These are phyloP conservation scores for Fusarium miscanthi DNA, from an alignment of 2,329 filamentous ascomycete genomes.

Conservation along the genomic window DNA sequence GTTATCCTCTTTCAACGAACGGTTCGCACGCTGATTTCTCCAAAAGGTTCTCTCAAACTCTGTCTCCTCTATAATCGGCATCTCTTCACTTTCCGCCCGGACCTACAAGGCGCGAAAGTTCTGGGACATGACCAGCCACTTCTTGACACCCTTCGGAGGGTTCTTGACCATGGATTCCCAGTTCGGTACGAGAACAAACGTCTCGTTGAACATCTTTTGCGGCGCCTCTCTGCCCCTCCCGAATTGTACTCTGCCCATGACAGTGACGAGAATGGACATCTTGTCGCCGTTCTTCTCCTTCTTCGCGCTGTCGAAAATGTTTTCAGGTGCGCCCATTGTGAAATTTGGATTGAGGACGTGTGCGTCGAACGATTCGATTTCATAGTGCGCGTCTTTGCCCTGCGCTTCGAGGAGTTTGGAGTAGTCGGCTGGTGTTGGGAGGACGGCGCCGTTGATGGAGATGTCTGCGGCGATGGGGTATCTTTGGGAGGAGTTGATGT, in stretches of 20 bases:
- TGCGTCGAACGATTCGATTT: slow-evolving; percentile 79
- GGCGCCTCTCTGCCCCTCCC: slow-evolving; percentile 71
- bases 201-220: slow-evolving; percentile 80
- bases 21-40: neutral
- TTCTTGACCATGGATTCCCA: slow-evolving; percentile 68
- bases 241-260: slow-evolving; percentile 78
- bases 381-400: slow-evolving; percentile 69
- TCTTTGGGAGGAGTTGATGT: slow-evolving; percentile 68
- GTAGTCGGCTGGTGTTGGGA: slow-evolving; percentile 72
- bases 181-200: slow-evolving; percentile 83
- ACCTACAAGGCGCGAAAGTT: slow-evolving; percentile 70
- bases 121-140: slow-evolving; percentile 77
- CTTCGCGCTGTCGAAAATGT: slow-evolving; percentile 54
- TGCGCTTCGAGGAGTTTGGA: slow-evolving; percentile 75
- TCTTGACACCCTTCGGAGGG: slow-evolving; percentile 63
- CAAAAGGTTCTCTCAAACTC: slow-evolving; percentile 1
- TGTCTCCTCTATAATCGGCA: slow-evolving; percentile 6
- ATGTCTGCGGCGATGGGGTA: slow-evolving; percentile 73
- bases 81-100: slow-evolving; percentile 1
- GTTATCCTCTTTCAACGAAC: slow-evolving; percentile 15
- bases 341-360: slow-evolving; percentile 81
- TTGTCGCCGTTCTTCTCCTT: slow-evolving; percentile 63
- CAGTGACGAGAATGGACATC: slow-evolving; percentile 77
- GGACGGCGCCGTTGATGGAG: slow-evolving; percentile 79
- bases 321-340: slow-evolving; percentile 65